These are phyloP conservation scores for Zizania latifolia DNA, from an alignment of 176 grass and related monocot genomes.

Conservation along the genomic window DNA sequence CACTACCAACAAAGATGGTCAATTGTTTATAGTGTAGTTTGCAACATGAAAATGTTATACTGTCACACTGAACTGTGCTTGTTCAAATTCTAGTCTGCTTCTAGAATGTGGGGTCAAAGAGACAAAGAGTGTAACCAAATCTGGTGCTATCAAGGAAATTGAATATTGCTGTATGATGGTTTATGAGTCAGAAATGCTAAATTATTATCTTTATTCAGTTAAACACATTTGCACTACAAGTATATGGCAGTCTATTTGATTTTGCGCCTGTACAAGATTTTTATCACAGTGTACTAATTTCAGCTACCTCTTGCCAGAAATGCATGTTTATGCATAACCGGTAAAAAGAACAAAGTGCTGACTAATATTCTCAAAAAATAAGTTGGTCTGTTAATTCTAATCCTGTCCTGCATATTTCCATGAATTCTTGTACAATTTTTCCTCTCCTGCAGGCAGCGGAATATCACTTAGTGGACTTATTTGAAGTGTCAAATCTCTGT, in stretches of 20 bases:
- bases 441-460: slow-evolving; percentile 51
- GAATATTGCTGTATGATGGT: neutral
- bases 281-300: neutral
- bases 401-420: neutral
- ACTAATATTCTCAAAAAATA: neutral
- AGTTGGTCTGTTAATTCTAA: neutral
- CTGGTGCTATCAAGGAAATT: neutral
- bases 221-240: neutral
- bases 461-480: slow-evolving; percentile 43
- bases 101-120: neutral
- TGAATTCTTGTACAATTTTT: neutral
- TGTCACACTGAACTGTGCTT: neutral
- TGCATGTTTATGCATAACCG: neutral
- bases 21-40: neutral
- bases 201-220: neutral
- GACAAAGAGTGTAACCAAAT: neutral
- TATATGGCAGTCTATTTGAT: neutral
- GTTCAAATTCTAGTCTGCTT: neutral
- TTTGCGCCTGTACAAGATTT: neutral
- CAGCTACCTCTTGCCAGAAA: neutral
- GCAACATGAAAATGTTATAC: neutral
- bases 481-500: slow-evolving; percentile 47
- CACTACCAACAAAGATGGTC: neutral
- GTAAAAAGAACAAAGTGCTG: neutral
- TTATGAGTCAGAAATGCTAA: neutral